Evolutionary conservation across 2,329 filamentous ascomycete genomes (phyloP), one percentile per base, ranked within the genome.

Genomic region (Colletotrichum brevisporum): DNA sequence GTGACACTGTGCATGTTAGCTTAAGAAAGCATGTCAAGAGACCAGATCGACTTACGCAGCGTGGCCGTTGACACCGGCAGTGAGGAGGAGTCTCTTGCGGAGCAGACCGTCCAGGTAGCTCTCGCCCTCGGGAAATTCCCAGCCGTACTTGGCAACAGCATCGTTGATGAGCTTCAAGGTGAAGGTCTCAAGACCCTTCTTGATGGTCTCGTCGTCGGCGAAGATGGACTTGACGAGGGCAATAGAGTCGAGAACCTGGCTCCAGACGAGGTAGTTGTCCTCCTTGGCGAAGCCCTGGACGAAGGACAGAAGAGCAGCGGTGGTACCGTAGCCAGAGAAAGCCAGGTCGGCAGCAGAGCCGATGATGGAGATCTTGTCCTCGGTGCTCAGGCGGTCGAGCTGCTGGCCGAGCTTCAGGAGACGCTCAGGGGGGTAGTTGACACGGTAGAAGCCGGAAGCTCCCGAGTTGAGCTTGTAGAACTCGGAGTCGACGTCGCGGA

Each of bases 381-480:
- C 90, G 6, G 92, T 90, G 71, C 87, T 93, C 26, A 99, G 86
- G 73, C 90, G 90, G 73, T 93, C 87, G 16, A 94, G 90, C 74
- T 93, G 90, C 61, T 90, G 88, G 67, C 93, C 92, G 26, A 99
- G 90, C 82, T 94, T 94, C 47, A 88, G 89, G 48, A 99, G 87
- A 55, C 95, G 90, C 71, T 89, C 86, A n/a, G 94, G 90, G 5
- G 96, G 94, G 77, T 98, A 97, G 81, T 97, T 97, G 56, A 95
- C 96, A 70, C 95, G 90, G 83, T 97, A 98, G 77, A 90, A 98
- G 27, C 94, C 95, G 59, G 91, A 94, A 67, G 95, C 92, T 63
- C 95, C 90, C 70, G 91, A 90, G 84, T 99, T 99, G 75, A 99
- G 86, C 83, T 97, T 97, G 84, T 98, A 99, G 80, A 97, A 98